Evolutionary conservation across 1,284 basidiomycete species (phyloP).

Genomic region (Ustilago trichophora): DNA sequence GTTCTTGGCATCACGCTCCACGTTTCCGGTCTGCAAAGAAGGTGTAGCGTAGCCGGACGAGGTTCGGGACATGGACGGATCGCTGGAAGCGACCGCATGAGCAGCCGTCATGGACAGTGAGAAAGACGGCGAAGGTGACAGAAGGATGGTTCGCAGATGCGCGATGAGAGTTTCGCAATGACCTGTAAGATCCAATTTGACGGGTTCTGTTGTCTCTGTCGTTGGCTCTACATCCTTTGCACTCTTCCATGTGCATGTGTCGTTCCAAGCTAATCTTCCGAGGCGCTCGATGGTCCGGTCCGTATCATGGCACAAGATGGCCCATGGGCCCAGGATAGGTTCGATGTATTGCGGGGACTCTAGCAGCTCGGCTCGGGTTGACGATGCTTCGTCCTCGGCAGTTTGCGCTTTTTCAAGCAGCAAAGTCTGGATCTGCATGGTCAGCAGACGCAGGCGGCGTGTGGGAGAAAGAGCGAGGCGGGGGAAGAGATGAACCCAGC

Average conservation of each 20-base stretch:
- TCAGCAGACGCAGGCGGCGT: slow-evolving; percentile 77
- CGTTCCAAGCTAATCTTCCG: slow-evolving; percentile 72
- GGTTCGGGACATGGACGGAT: slow-evolving; percentile 25
- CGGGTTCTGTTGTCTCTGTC: background rate
- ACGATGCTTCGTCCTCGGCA: slow-evolving; percentile 11
- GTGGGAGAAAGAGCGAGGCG: slow-evolving; percentile 82
- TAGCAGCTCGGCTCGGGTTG: slow-evolving; percentile 72
- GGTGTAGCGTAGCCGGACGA: slow-evolving; percentile 34
- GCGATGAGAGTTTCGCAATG: slow-evolving; percentile 29
- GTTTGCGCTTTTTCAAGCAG: slow-evolving; percentile 70
- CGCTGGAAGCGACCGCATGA: slow-evolving; percentile 27
- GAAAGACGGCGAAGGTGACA: slow-evolving; percentile 48
- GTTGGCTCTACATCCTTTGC: background rate
- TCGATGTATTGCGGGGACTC: slow-evolving; percentile 75
- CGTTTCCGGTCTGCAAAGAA: slow-evolving; percentile 8
- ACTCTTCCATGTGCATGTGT: slow-evolving; percentile 23
- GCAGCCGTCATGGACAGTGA: slow-evolving; percentile 45
- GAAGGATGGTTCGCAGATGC: slow-evolving; percentile 43
- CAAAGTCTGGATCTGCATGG: slow-evolving; percentile 76
- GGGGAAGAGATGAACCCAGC: slow-evolving; percentile 92
- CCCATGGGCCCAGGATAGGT: slow-evolving; percentile 81
- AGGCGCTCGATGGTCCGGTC: slow-evolving; percentile 74
- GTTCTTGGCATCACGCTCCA: slow-evolving; percentile 61
- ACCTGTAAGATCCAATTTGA: slow-evolving; percentile 19
- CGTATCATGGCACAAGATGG: slow-evolving; percentile 76